Conservation (phyloP, 2,329 filamentous ascomycete genomes). For the Sodiomyces alkalinus region DNA sequence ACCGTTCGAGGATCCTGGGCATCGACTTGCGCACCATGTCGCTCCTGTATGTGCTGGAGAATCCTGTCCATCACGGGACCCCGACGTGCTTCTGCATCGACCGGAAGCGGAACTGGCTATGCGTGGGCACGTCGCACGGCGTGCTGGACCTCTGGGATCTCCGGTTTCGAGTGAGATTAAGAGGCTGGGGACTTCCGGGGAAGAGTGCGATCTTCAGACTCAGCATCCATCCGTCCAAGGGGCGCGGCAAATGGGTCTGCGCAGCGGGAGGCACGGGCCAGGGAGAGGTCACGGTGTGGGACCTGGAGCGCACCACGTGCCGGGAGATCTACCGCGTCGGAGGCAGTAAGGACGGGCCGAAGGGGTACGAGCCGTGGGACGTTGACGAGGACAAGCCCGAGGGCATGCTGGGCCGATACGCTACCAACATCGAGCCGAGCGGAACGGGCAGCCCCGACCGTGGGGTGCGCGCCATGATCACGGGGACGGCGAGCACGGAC, state of each 20-base stretch:
- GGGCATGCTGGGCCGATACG: constrained; percentile 74
- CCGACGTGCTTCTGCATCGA: constrained; percentile 88
- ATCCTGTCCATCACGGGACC: constrained; percentile 80
- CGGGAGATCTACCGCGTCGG: constrained; percentile 73
- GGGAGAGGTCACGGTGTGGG: constrained; percentile 90
- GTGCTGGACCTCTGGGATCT: constrained; percentile 92
- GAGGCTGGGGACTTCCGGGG: constrained; percentile 75
- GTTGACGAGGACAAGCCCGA: constrained; percentile 83
- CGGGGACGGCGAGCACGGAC: constrained; percentile 55
- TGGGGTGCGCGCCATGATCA: constrained; percentile 60
- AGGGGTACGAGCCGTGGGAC: constrained; percentile 68
- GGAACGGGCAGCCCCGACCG: constrained; percentile 40
- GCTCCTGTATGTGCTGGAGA: constrained; percentile 64
- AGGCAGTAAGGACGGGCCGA: constrained; percentile 41
- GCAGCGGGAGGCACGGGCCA: constrained; percentile 76
- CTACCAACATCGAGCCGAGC: constrained; percentile 52
- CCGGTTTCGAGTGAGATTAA: constrained; percentile 78
- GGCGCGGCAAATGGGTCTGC: constrained; percentile 71
- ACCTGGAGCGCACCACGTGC: constrained; percentile 78
- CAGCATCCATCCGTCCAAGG: constrained; percentile 61
- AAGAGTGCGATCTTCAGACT: constrained; percentile 69
- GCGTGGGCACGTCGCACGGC: constrained; percentile 83
- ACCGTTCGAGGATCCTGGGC: constrained; percentile 65
- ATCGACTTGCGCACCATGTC: constrained; percentile 81
- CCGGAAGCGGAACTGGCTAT: constrained; percentile 73